A percentile compares a stretch with the other conserved stretches of the same genome.
These are phyloP conservation scores for Austroboletus niveus DNA, from an alignment of 1,284 basidiomycete genomes.

Conservation along the genomic window DNA sequence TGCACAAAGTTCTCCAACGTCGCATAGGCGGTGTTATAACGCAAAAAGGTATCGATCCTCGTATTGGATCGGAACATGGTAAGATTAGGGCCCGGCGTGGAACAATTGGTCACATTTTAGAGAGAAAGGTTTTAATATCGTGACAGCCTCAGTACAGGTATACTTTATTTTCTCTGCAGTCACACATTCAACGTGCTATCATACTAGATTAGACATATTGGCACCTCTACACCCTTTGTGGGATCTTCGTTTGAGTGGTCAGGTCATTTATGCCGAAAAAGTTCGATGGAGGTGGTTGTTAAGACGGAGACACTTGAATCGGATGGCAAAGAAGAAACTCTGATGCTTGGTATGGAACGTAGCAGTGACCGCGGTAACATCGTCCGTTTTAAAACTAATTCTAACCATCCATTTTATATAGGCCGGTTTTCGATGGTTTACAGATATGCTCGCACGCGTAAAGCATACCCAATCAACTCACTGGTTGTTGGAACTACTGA, in stretches of 20 bases:
- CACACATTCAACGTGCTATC: background rate
- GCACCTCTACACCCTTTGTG: constrained; percentile 53
- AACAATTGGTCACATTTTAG: no score
- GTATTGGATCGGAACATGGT: no score
- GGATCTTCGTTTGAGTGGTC: constrained; percentile 73
- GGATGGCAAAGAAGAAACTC: constrained; percentile 51
- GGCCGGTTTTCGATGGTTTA: constrained; percentile 84
- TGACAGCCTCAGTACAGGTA: constrained; percentile 81
- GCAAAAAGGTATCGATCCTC: no score
- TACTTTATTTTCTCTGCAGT: background rate
- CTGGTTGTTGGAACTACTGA: constrained; percentile 60
- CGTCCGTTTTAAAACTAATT: background rate
- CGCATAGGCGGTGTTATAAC: no score
- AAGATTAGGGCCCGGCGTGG: no score
- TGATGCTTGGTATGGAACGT: constrained; percentile 56
- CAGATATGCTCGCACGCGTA: constrained; percentile 66
- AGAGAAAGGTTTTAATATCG: constrained; percentile 65
- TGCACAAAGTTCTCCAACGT: no score
- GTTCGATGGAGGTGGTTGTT: constrained; percentile 80
- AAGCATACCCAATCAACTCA: constrained; percentile 64
- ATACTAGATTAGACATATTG: constrained; percentile 60
- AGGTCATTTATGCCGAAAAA: constrained; percentile 75
- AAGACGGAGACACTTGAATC: constrained; percentile 69
- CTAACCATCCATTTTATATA: constrained; percentile 17
- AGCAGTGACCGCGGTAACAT: constrained; percentile 2